Evolutionary conservation across 2,329 filamentous ascomycete species (phyloP).

Genomic region (Alternaria sp.): DNA sequence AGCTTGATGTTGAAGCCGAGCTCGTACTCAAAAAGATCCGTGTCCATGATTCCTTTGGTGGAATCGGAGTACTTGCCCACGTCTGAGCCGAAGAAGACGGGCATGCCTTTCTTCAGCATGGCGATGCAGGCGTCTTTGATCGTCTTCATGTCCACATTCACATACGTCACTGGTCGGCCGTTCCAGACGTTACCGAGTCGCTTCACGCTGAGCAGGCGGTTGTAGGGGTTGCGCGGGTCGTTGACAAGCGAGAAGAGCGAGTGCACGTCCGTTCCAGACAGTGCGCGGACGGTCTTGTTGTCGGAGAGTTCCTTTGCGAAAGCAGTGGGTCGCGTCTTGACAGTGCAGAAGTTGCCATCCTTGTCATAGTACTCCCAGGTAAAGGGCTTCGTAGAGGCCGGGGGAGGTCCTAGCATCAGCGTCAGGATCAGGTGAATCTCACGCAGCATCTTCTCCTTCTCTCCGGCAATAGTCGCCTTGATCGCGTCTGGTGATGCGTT

Average conservation of each 20-base stretch:
- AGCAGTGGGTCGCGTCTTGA: slow-evolving; percentile 70
- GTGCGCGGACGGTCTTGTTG: slow-evolving; percentile 63
- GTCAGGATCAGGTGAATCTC: slow-evolving; percentile 84
- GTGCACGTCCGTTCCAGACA: slow-evolving; percentile 65
- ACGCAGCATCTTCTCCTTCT: slow-evolving; percentile 77
- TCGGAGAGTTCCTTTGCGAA: slow-evolving; percentile 74
- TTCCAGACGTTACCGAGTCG: slow-evolving; percentile 82
- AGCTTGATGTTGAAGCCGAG: slow-evolving; percentile 81
- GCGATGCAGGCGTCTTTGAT: slow-evolving; percentile 76
- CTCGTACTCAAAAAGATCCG: slow-evolving; percentile 76
- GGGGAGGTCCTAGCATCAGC: slow-evolving; percentile 80
- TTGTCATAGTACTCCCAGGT: slow-evolving; percentile 81
- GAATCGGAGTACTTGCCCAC: slow-evolving; percentile 81
- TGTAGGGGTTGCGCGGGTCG: slow-evolving; percentile 79
- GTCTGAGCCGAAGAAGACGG: slow-evolving; percentile 88
- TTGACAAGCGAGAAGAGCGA: slow-evolving; percentile 82
- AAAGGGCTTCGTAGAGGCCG: slow-evolving; percentile 71
- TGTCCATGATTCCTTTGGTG: slow-evolving; percentile 77
- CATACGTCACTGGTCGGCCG: slow-evolving; percentile 76
- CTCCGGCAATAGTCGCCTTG: slow-evolving; percentile 52
- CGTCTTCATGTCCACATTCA: slow-evolving; percentile 77
- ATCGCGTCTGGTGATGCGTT: slow-evolving; percentile 45
- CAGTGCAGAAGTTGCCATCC: slow-evolving; percentile 66
- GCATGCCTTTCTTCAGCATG: slow-evolving; percentile 79
- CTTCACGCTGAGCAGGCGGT: slow-evolving; percentile 75